Evolutionary conservation across 2,329 filamentous ascomycete genomes (phyloP).

Genomic region (Cephalotrichum gorgonifer): DNA sequence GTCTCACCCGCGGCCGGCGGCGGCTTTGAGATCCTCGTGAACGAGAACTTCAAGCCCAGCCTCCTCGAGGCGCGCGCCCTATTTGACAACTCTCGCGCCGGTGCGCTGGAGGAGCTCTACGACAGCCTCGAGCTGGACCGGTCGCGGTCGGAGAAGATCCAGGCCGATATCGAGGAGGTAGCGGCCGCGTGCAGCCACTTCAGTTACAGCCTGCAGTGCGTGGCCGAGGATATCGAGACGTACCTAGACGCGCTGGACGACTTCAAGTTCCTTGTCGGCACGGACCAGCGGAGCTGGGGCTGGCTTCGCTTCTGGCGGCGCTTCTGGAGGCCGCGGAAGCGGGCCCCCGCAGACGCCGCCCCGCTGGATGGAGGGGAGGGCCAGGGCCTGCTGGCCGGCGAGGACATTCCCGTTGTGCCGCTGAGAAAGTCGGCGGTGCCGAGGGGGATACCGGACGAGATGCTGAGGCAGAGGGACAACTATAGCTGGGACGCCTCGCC

Average conservation of each 20-base stretch:
- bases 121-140: constrained; percentile 63
- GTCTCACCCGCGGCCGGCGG: constrained; percentile 46
- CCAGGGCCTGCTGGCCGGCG: constrained; percentile 23
- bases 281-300: constrained; percentile 58
- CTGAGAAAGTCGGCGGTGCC: constrained; percentile 38
- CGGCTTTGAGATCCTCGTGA: constrained; percentile 56
- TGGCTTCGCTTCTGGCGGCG: constrained; percentile 73
- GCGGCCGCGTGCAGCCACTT: constrained; percentile 97
- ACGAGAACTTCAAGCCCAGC: constrained; percentile 71
- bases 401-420: constrained; percentile 3
- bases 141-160: constrained; percentile 59
- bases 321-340: constrained; percentile 11
- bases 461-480: constrained; percentile 40
- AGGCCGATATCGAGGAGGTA: constrained; percentile 94
- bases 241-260: constrained; percentile 82
- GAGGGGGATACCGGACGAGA: constrained; percentile 42
- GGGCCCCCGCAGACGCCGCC: constrained; percentile 11
- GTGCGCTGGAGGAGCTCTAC: constrained; percentile 73
- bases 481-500: constrained; percentile 47
- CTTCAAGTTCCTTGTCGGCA: constrained; percentile 60
- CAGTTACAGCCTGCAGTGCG: constrained; percentile 80
- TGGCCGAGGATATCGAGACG: constrained; percentile 78
- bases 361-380: constrained; percentile 28
- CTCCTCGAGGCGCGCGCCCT: constrained; percentile 70
- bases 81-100: constrained; percentile 65